Conservation (phyloP, 176 grass and related monocot genomes). For the Poa pratensis region DNA sequence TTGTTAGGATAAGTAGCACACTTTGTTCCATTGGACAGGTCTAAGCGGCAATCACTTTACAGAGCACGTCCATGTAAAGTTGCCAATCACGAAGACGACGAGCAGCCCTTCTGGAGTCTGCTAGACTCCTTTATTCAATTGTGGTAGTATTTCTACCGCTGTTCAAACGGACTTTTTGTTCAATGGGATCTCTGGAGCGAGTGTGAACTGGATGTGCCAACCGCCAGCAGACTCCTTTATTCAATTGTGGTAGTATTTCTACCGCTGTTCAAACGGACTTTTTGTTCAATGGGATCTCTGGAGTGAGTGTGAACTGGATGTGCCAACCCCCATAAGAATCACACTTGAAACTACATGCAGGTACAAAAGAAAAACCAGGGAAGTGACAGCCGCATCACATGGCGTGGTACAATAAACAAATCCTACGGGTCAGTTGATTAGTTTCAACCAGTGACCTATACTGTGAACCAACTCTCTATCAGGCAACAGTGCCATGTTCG, state of each 20-base stretch:
- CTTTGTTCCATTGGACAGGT: not conserved
- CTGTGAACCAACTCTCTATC: slow-evolving; percentile 33
- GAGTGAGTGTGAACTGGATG: slow-evolving; percentile 1
- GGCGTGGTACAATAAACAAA: slow-evolving; percentile 37
- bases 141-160: not conserved
- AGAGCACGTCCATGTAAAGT: not conserved
- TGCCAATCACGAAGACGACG: not conserved
- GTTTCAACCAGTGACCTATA: slow-evolving; percentile 19
- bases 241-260: not conserved
- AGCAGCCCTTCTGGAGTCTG: not conserved
- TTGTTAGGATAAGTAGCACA: not conserved
- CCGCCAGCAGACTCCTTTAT: not conserved
- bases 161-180: slow-evolving; percentile 24
- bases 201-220: slow-evolving; percentile 12
- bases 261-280: slow-evolving; percentile 12
- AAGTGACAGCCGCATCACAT: slow-evolving; percentile 25
- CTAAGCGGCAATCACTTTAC: not conserved
- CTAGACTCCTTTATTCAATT: not conserved
- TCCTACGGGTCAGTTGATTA: slow-evolving; percentile 28
- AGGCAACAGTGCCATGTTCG: slow-evolving; percentile 35
- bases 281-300: not conserved
- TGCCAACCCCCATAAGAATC: slow-evolving; percentile 10
- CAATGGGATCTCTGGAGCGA: not conserved
- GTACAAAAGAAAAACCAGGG: slow-evolving; percentile 22
- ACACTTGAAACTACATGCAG: not conserved